phyloP scores from a whole-genome alignment of 441 rosid species.

The Corymbia citriodora region DNA sequence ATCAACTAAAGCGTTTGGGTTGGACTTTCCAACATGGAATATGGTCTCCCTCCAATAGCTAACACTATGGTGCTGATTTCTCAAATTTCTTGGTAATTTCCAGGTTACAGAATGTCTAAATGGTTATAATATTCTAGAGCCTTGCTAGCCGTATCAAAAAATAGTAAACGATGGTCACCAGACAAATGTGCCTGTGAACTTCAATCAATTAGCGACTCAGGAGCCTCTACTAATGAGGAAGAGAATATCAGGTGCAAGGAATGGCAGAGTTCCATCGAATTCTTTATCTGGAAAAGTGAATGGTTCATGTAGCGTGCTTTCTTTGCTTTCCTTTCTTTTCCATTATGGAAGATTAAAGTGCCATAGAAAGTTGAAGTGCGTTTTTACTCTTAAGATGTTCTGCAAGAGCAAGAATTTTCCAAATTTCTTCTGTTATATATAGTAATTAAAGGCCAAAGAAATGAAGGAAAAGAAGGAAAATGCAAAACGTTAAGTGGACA shows the following conservation, averaged over 20 bases:
- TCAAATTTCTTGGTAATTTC: not conserved
- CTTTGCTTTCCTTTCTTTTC: not conserved
- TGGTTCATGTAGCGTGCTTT: not conserved
- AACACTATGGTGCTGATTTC: not conserved
- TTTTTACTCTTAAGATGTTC: not conserved
- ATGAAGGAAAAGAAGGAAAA: not conserved
- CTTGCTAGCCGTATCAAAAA: not conserved
- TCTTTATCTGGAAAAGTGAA: not conserved
- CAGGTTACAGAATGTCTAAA: not conserved
- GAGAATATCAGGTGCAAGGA: not conserved
- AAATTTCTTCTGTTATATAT: not conserved
- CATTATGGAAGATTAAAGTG: not conserved
- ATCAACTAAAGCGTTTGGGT: too few species aligned
- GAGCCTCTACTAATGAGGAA: not conserved
- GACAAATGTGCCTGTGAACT: not conserved
- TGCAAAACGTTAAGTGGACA: not conserved
- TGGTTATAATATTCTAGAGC: slow-evolving; percentile 1
- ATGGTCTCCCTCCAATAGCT: not conserved
- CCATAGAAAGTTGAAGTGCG: not conserved
- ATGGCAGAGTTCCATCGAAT: too few species aligned
- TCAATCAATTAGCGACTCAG: not conserved
- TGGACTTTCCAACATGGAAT: too few species aligned
- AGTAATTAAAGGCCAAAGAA: not conserved
- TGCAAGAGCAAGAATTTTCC: not conserved
- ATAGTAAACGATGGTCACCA: not conserved